These are phyloP conservation scores for Starmerella potacharoeniae DNA, from an alignment of 805 yeast genomes.

Conservation along the genomic window DNA sequence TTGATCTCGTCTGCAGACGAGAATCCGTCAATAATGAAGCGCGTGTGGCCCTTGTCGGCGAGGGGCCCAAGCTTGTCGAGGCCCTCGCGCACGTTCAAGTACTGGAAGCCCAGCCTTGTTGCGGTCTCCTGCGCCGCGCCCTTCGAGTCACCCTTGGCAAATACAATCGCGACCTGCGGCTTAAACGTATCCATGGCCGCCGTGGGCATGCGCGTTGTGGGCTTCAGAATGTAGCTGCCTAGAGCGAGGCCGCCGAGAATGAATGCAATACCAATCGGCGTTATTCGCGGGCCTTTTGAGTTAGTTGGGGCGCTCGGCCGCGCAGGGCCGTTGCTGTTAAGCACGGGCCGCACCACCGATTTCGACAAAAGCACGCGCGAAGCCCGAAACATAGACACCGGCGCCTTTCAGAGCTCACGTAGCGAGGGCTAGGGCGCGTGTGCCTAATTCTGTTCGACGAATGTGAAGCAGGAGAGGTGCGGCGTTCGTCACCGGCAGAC, in stretches of 20 bases:
- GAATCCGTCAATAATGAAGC: slow-evolving; percentile 19
- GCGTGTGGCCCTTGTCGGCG: slow-evolving; percentile 16
- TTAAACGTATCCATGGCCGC: slow-evolving; percentile 22
- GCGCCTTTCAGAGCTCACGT: neutral
- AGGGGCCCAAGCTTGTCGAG: slow-evolving; percentile 10
- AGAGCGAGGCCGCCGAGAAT: slow-evolving; percentile 21
- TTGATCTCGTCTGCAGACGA: neutral
- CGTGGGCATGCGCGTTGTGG: slow-evolving; percentile 15
- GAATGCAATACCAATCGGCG: slow-evolving; percentile 17
- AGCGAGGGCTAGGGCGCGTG: neutral
- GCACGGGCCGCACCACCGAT: slow-evolving; percentile 9
- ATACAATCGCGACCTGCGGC: slow-evolving; percentile 21
- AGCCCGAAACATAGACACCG: slow-evolving; percentile 4
- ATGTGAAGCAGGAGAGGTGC: no score
- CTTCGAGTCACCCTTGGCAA: slow-evolving; percentile 19
- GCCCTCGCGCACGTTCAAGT: slow-evolving; percentile 8
- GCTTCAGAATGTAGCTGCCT: slow-evolving; percentile 20
- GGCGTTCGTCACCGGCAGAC: no score
- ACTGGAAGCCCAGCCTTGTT: slow-evolving; percentile 10
- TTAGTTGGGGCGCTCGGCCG: neutral
- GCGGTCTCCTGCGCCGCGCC: slow-evolving; percentile 13
- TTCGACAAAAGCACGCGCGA: slow-evolving; percentile 1
- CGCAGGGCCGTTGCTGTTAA: neutral
- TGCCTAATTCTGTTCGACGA: neutral
- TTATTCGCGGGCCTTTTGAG: neutral